Conservation (phyloP, 805 yeast species). For the Candida multigemmis region DNA sequence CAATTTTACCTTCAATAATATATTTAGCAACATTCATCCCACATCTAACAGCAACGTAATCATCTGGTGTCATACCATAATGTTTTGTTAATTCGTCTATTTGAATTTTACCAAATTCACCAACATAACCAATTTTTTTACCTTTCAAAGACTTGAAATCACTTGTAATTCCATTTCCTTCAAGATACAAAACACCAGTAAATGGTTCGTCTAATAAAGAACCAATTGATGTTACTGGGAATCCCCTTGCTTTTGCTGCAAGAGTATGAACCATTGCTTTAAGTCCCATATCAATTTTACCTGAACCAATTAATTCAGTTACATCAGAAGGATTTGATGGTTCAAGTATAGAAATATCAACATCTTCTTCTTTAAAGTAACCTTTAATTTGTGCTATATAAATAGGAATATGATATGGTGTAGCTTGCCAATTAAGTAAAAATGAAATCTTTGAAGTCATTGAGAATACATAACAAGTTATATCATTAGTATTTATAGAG, state of each 20-base stretch:
- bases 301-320: conserved; percentile 47
- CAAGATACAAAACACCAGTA: conserved; percentile 45
- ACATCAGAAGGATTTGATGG: conserved; percentile 53
- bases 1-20: conserved; percentile 45
- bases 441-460: conserved; percentile 44
- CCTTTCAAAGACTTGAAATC: conserved; percentile 46
- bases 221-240: conserved; percentile 47
- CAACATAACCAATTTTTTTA: conserved; percentile 47
- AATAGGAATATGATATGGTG: conserved; percentile 48
- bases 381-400: conserved; percentile 42
- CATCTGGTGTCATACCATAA: conserved; percentile 46
- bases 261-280: conserved; percentile 54
- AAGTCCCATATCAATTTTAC: conserved; percentile 50
- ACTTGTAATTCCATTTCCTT: conserved; percentile 40
- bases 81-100: conserved; percentile 47
- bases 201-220: conserved; percentile 50
- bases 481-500: too few species aligned
- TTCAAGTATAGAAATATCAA: conserved; percentile 43
- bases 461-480: too few species aligned
- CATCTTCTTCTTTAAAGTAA: conserved; percentile 39
- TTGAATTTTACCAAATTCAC: conserved; percentile 53
- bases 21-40: conserved; percentile 53
- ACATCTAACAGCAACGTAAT: conserved; percentile 49
- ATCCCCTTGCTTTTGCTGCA: conserved; percentile 53
- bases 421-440: conserved; percentile 45